A percentile compares a stretch with the other conserved stretches of the same genome.
These are phyloP conservation scores for Trichoderma sp. DNA, from an alignment of 2,329 filamentous ascomycete species.

Conservation along the genomic window DNA sequence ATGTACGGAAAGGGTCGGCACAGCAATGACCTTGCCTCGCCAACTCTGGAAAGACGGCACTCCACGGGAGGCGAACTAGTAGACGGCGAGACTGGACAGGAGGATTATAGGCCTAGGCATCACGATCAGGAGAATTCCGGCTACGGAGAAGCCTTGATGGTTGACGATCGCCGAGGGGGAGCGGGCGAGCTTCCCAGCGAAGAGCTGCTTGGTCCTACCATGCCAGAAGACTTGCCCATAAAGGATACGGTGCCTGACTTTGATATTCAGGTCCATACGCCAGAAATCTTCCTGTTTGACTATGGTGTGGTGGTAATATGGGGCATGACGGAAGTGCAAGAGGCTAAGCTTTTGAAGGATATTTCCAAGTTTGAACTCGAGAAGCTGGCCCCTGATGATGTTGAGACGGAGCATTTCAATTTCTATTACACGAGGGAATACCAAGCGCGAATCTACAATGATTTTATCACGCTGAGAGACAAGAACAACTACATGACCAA, in stretches of 20 bases:
- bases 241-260: constrained; percentile 66
- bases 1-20: constrained; percentile 61
- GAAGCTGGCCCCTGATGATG: constrained; percentile 82
- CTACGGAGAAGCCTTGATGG: constrained; percentile 35
- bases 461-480: constrained; percentile 93
- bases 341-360: constrained; percentile 89
- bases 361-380: constrained; percentile 92
- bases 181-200: constrained; percentile 35
- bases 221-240: constrained; percentile 42
- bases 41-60: constrained; percentile 67
- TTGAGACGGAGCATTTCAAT: constrained; percentile 97
- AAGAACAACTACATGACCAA: constrained; percentile 99
- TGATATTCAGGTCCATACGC: constrained; percentile 84
- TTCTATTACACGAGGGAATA: constrained; percentile 99
- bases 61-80: constrained; percentile 69
- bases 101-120: constrained; percentile 65
- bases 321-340: constrained; percentile 92
- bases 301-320: constrained; percentile 98
- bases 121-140: constrained; percentile 40
- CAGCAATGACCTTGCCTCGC: constrained; percentile 36
- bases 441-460: constrained; percentile 98
- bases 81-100: constrained; percentile 41
- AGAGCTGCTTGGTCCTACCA: constrained; percentile 39
- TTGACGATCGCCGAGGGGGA: constrained; percentile 32
- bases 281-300: constrained; percentile 94